These are phyloP conservation scores for Emmonsia crescens DNA, from an alignment of 2,329 filamentous ascomycete genomes.

Conservation along the genomic window DNA sequence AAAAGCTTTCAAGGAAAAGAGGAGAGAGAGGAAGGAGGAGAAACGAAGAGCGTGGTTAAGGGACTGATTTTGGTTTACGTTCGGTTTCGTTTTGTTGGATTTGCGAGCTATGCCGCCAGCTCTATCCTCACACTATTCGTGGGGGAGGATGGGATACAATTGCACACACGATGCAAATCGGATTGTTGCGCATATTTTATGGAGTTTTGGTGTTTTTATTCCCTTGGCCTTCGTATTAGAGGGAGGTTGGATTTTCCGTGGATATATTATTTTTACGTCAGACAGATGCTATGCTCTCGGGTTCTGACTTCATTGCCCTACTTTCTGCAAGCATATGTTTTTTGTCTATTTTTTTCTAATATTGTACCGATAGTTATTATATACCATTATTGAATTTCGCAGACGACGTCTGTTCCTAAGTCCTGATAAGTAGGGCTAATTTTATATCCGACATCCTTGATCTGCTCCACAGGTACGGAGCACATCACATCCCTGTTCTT, in stretches of 20 bases:
- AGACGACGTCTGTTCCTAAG: no score
- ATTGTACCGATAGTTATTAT: background rate
- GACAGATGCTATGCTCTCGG: background rate
- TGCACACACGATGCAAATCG: background rate
- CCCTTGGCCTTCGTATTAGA: background rate
- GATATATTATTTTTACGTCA: background rate
- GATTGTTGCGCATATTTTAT: background rate
- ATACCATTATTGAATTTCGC: background rate
- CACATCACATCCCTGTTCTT: no score
- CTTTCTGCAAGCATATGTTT: background rate
- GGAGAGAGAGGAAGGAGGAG: constrained; percentile 81
- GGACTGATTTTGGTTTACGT: constrained; percentile 46
- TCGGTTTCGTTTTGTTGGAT: constrained; percentile 8
- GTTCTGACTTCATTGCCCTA: background rate
- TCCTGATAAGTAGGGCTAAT: background rate
- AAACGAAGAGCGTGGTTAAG: constrained; percentile 84
- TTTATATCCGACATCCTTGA: background rate
- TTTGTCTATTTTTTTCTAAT: background rate
- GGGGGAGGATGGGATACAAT: background rate
- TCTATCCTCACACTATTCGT: background rate
- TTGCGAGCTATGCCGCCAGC: background rate
- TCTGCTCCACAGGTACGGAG: no score
- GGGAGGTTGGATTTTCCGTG: background rate
- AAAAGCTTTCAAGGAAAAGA: constrained; percentile 84
- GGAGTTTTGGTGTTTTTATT: background rate